Conservation (phyloP, 2,329 filamentous ascomycete genomes). For the Thielaviopsis euricoi region DNA sequence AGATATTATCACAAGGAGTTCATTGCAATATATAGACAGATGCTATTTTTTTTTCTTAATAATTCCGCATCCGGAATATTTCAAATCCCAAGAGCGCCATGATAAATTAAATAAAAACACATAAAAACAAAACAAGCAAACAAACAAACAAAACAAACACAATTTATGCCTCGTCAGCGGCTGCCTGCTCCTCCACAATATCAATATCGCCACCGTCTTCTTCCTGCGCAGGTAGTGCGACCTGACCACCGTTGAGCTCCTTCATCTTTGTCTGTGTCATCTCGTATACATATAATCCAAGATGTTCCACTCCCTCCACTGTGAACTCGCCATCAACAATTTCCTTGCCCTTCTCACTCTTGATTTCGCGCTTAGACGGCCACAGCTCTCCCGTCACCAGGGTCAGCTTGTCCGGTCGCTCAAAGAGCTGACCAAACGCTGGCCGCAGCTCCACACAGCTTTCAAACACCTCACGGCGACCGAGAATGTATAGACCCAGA, state of each 20-base stretch:
- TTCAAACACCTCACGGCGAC: constrained; percentile 76
- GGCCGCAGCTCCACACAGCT: constrained; percentile 73
- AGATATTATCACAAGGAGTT: no score
- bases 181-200: background rate
- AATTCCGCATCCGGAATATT: background rate
- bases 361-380: constrained; percentile 40
- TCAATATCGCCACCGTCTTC: background rate
- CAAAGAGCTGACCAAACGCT: constrained; percentile 64
- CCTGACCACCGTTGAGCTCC: constrained; percentile 28
- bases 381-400: constrained; percentile 78
- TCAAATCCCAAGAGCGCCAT: background rate
- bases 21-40: no score
- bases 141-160: background rate
- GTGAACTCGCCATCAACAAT: constrained; percentile 40
- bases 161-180: constrained; percentile 1
- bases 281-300: constrained; percentile 91
- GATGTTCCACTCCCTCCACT: constrained; percentile 85
- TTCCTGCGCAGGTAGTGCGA: constrained; percentile 15
- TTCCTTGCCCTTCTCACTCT: constrained; percentile 23
- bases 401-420: constrained; percentile 63
- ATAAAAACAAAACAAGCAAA: background rate
- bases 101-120: background rate
- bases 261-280: constrained; percentile 58
- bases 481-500: constrained; percentile 81
- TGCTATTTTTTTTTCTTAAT: background rate